Conservation (phyloP, 345 rosid genomes). For the Eucalyptus polyanthemos region DNA sequence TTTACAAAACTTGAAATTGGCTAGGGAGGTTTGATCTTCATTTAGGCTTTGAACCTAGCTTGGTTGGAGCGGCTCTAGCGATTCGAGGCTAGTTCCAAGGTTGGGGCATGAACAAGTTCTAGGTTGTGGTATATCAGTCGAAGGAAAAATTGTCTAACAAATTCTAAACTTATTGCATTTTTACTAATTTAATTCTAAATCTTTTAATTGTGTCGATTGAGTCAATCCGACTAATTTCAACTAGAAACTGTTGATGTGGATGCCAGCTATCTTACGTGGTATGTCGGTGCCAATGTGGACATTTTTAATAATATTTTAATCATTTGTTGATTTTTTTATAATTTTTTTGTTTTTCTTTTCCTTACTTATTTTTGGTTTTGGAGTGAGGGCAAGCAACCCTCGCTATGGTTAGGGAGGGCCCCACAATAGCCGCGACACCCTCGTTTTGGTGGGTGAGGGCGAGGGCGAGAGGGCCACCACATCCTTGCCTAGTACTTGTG, state of each 20-base stretch:
- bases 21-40: neutral
- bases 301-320: too few relatives aligned
- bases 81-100: neutral
- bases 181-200: too few relatives aligned
- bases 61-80: neutral
- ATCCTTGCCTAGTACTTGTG: neutral
- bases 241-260: accelerated
- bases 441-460: neutral
- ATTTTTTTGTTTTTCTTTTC: too few relatives aligned
- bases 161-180: too few relatives aligned
- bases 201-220: too few relatives aligned
- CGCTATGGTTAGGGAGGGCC: neutral
- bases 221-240: too few relatives aligned
- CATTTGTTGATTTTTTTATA: too few relatives aligned
- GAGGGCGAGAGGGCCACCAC: neutral
- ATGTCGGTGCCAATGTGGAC: accelerated
- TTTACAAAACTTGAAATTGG: neutral
- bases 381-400: neutral
- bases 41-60: neutral
- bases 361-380: too few relatives aligned
- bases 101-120: neutral
- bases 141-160: neutral
- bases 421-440: accelerated
- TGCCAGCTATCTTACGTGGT: accelerated
- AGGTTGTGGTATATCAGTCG: neutral